A percentile compares a stretch with the other conserved stretches of the same genome.
These are phyloP conservation scores for Botrytis paeoniae DNA, from an alignment of 2,329 filamentous ascomycete species.

Conservation along the genomic window DNA sequence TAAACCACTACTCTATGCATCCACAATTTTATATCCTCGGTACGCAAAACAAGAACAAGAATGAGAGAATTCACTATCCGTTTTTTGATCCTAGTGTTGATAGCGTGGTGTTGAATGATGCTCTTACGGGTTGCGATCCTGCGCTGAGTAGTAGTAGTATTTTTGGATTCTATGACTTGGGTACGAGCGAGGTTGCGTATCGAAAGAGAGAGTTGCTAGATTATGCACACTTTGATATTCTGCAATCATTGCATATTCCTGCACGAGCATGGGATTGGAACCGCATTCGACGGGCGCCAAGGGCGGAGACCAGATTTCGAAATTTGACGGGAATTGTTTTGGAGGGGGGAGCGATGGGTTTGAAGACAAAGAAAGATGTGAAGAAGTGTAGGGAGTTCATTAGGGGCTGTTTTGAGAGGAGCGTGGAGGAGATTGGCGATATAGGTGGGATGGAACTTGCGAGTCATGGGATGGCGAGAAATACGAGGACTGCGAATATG, in stretches of 20 bases:
- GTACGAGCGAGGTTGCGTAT: too few species aligned
- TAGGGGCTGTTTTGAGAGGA: background rate
- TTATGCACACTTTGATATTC: background rate
- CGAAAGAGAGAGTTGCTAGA: too few species aligned
- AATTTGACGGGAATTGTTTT: background rate
- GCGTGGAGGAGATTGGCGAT: background rate
- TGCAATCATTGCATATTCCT: background rate
- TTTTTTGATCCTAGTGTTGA: background rate
- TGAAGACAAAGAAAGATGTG: background rate
- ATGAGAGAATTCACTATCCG: background rate
- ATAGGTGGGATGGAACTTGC: too few species aligned
- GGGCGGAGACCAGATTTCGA: background rate
- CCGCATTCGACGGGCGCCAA: background rate
- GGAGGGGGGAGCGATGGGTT: background rate
- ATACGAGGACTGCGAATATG: rapidly evolving
- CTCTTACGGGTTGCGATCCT: too few species aligned
- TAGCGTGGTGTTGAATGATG: background rate
- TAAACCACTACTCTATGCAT: background rate
- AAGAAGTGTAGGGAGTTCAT: background rate
- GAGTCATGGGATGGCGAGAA: too few species aligned
- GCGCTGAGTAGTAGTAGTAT: background rate
- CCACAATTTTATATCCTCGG: background rate
- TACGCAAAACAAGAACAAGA: background rate
- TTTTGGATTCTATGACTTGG: background rate
- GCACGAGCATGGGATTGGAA: background rate